Base-by-base conservation (phyloP, 2,329 filamentous ascomycete species). In the Podosphaera fusca region DNA sequence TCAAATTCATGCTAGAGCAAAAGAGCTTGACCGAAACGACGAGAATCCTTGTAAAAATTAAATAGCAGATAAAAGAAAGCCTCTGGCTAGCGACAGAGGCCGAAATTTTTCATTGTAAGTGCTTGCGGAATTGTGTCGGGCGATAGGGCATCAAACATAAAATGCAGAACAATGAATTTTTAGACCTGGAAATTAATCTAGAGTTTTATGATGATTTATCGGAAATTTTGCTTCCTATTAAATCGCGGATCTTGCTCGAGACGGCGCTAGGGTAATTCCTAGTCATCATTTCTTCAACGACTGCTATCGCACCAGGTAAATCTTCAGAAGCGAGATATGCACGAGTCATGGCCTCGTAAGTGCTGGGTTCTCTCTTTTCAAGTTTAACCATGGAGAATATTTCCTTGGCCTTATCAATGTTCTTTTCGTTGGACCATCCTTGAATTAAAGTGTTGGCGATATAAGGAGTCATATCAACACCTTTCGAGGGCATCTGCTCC, bases 401-500 rank as follows among this genome's bases (percentile, higher is more conserved):
- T 31, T 77, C 72, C 66, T 82, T 80, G 21, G 88, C 86, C 70
- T 87, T 89, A 59, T 73, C 71, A 50, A 96, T 85, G 61, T 94
- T 78, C 70, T 84, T 84, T 68, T 85, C 85, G 12, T 83, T 78
- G 30, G 90, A 87, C 90, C 92, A 98, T 61, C 92, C 92, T 67
- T 96, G 89, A 66, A 98, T 96, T 51, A 98, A 76, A 4, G 90
- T 95, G 73, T 98, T 98, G 67, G 92, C 92, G 67, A 98, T 96
- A 72, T 98, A 98, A 0, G 92, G 85, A 2, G 92, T 96, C 74
- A 96, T 81, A 64, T 88, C 84, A 9, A 98, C 82, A 42, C 80
- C 73, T 59, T 79, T 80, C 55, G 72, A 69, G 57, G 74, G 75
- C 92, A 98, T 96, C 63, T 86, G 76, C 30, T 72, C 71, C 21